A percentile compares a stretch with the other conserved stretches of the same genome.
Evolutionary conservation across 1,139 yeast species (phyloP).

Genomic region (Lodderomyces jiufengensis): DNA sequence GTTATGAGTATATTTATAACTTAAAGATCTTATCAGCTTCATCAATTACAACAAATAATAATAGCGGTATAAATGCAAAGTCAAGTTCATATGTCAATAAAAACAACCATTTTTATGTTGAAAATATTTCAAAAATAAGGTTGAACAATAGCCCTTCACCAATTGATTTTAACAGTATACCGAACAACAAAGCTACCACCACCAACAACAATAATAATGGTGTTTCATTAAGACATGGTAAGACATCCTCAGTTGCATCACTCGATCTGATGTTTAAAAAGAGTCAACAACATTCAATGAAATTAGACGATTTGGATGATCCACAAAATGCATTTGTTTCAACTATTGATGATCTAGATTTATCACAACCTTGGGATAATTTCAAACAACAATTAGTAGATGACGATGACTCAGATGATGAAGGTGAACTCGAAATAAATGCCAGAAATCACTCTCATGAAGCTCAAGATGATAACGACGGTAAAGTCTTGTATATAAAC

Average conservation of each 20-base stretch:
- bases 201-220: conserved; percentile 10
- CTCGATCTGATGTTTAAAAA: neutral
- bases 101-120: conserved; percentile 2
- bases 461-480: conserved; percentile 6
- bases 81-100: no score
- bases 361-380: conserved; percentile 25
- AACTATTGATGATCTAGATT: conserved; percentile 32
- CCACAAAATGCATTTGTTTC: conserved; percentile 28
- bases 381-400: conserved; percentile 22
- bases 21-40: conserved; percentile 8
- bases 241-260: conserved; percentile 9
- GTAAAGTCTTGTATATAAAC: conserved; percentile 4
- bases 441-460: conserved; percentile 4
- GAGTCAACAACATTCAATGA: conserved; percentile 5
- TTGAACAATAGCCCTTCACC: conserved; percentile 13
- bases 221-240: conserved; percentile 1
- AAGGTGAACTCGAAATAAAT: conserved; percentile 3
- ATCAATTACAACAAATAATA: neutral
- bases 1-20: conserved; percentile 37
- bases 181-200: conserved; percentile 8
- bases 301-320: conserved; percentile 20
- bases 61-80: no score
- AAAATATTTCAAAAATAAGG: conserved; percentile 4
- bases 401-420: conserved; percentile 12
- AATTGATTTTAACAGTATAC: no score